Evolutionary conservation across 2,329 filamentous ascomycete species (phyloP), one percentile per base, ranked within the genome.

Genomic region (Phyllosticta citribraziliensis): DNA sequence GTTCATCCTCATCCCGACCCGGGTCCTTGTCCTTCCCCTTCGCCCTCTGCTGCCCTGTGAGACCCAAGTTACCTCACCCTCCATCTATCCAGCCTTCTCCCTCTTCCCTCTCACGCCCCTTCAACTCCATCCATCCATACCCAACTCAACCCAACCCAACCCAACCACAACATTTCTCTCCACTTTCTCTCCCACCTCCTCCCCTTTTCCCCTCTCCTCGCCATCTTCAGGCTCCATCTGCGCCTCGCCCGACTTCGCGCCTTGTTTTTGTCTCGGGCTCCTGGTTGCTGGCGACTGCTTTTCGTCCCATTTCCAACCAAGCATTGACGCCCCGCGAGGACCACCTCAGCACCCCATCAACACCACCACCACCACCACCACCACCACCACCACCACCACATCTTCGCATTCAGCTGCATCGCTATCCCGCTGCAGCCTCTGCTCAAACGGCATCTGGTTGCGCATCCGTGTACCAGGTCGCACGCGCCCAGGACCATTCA

Each of bases 291-390:
- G 54, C 58, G 33, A 35, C 58, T 58, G 58, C 53, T 60, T 52
- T 47, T 55, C 58, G 52, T 20, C 35, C 33, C 53, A 52, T 33
- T 30, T 35, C 33, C 52, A 55, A 52, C 33, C 52, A 55, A 52
- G 58, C 58, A 60, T 52, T 60, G 58, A 55, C 58, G 33, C 55
- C 52, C 57, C 51, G 57, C 52, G 52, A 60, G 57, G 50, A 57
- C 57, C 52, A 40, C 56, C 53, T 35, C 40, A 52, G 35, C 52
- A 51, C 53, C 22, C 47, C 58, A n/a, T 40, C 55, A 52, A 35
- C 58, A 33, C n/a, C 33, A 47, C 17, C 52, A n/a, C 17, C 19
- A 35, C 52, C 52, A 27, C 25, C 24, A 53, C 35, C 20, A 17
- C 52, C 25, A 24, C 14, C 33, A 40, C 35, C 40, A 57, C 24